A percentile compares a stretch with the other conserved stretches of the same genome.
Evolutionary conservation across 2,329 filamentous ascomycete species (phyloP).

Genomic region (Atkinsonella hypoxylon): DNA sequence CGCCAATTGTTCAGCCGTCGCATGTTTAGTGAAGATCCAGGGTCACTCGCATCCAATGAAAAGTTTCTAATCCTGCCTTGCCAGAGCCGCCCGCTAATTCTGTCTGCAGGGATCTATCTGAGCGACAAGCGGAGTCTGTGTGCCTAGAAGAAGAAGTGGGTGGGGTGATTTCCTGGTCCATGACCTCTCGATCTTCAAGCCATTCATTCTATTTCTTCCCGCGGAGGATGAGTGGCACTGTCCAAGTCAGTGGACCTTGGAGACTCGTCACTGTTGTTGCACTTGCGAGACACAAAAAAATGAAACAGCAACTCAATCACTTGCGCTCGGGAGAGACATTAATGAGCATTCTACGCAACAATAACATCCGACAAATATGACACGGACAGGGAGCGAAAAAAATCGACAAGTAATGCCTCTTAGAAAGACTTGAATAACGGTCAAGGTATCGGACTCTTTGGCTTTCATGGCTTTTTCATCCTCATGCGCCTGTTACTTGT

Average conservation of each 20-base stretch:
- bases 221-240: background rate
- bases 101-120: slow-evolving; percentile 15
- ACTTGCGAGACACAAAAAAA: background rate
- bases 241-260: background rate
- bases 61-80: background rate
- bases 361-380: no score
- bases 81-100: slow-evolving; percentile 10
- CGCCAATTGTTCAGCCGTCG: background rate
- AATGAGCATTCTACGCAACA: background rate
- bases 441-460: background rate
- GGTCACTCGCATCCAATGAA: background rate
- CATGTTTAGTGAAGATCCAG: background rate
- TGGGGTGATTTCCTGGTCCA: slow-evolving; percentile 6
- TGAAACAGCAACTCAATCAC: background rate
- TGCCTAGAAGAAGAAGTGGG: background rate
- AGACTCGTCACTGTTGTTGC: background rate
- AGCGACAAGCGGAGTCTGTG: slow-evolving; percentile 7
- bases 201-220: background rate
- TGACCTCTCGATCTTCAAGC: background rate
- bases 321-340: background rate
- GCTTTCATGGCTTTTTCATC: no score
- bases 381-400: no score
- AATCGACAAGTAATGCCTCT: no score
- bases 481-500: background rate
- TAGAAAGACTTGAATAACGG: no score